Percentiles rank a stretch among this genome's conserved stretches.
These are phyloP conservation scores for Leishmania amazonensis DNA, from an alignment of 208 protist species.

Conservation along the genomic window DNA sequence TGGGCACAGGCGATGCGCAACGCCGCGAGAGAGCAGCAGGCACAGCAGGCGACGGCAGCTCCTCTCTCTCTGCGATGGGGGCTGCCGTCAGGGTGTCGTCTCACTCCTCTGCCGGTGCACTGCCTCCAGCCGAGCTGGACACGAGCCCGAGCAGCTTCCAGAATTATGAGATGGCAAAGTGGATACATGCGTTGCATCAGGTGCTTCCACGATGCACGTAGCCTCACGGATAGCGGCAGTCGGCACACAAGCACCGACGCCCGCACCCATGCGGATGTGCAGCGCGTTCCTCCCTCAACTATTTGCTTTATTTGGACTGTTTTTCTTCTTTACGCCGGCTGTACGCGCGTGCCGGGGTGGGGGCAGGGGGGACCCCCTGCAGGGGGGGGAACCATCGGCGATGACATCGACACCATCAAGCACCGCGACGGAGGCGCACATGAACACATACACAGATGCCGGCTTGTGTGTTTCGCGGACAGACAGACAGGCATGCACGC, in stretches of 20 bases:
- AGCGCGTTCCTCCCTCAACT: not conserved
- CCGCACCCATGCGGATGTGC: not conserved
- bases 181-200: conserved; percentile 28
- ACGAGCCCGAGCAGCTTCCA: conserved; percentile 31
- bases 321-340: not conserved
- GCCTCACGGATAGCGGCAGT: not conserved
- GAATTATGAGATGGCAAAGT: conserved; percentile 33
- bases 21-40: not conserved
- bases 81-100: not conserved
- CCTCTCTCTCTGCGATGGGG: not conserved
- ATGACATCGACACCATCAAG: not conserved
- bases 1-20: not conserved
- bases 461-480: not conserved
- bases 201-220: conserved; percentile 19
- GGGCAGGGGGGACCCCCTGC: no score
- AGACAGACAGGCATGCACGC: not conserved
- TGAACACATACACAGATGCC: not conserved
- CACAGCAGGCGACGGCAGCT: not conserved
- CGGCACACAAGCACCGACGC: not conserved
- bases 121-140: conserved; percentile 17
- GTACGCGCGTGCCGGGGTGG: not conserved
- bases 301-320: not conserved
- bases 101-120: no score
- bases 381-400: not conserved
- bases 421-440: not conserved